A percentile compares a stretch with the other conserved stretches of the same genome.
phyloP scores from a whole-genome alignment of 148 eudicot genomes.

The Mesembryanthemum crystallinum region DNA sequence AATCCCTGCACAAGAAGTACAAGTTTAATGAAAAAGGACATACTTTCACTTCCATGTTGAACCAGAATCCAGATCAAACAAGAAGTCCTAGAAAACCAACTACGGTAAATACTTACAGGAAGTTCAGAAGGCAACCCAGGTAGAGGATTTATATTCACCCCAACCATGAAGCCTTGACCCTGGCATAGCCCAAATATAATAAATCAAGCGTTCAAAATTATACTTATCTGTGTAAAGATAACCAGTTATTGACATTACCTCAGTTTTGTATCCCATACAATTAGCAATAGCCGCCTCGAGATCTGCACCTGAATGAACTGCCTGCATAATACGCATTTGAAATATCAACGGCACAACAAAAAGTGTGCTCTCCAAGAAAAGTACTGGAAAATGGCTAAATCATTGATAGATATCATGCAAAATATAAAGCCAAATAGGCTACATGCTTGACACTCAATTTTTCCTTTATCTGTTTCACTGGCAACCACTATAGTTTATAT shows the following conservation, averaged over 20 bases:
- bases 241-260: conserved; percentile 46
- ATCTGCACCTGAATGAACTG: conserved; percentile 99
- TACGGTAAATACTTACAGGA: conserved; percentile 41
- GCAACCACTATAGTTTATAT: background rate
- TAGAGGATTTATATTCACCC: conserved; percentile 86
- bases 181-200: conserved; percentile 29
- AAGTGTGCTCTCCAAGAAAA: background rate
- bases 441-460: background rate
- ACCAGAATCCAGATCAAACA: background rate
- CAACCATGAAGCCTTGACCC: conserved; percentile 99
- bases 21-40: conserved; percentile 11
- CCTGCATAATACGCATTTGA: conserved; percentile 46
- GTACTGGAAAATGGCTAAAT: background rate
- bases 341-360: background rate
- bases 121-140: conserved; percentile 89
- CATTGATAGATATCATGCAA: background rate
- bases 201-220: background rate
- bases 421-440: background rate
- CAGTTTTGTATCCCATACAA: conserved; percentile 83
- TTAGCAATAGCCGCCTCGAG: conserved; percentile 85
- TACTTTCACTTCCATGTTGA: background rate
- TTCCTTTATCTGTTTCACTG: background rate
- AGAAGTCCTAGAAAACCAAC: background rate
- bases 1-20: conserved; percentile 48
- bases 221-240: conserved; percentile 12